Evolutionary conservation across 2,329 filamentous ascomycete genomes (phyloP), one percentile per base, ranked within the genome.

Genomic region (Pseudogymnoascus sp.): DNA sequence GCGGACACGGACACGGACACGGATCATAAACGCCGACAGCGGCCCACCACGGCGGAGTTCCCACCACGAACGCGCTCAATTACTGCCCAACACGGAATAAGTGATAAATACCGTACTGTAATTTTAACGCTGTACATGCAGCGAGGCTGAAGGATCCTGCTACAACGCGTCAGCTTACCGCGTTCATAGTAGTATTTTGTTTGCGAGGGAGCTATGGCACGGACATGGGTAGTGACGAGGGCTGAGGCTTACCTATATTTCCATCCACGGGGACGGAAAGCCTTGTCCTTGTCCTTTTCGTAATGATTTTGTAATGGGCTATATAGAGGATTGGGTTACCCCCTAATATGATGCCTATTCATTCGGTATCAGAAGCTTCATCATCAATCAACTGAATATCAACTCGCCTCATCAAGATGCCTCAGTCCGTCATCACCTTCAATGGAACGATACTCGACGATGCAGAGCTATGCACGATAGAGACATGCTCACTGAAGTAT

Each of bases 401-500:
- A 57, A 13, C 6, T 28, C 28, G 4, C 25, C 51, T 34, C n/a
- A 25, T 13, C 51, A 57, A 57, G n/a, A 57, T 57, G 51, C 2
- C 8, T 31, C 28, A 31, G 28, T 10, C 2, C n/a, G 11, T 57
- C 28, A 11, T 34, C 10, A 57, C 51, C 16, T 57, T 57, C 25
- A 43, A 61, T 10, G 60, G 34, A 28, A 61, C 60, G n/a, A 23
- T 61, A 19, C 34, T 61, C 19, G 16, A 11, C 11, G 39, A 61
- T 28, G n/a, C 14, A 13, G 60, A 43, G 8, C 13, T 13, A 1
- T 69, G 66, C 43, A 67, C 68, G 7, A 41, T 68, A 11, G 57
- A 19, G 21, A 68, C 67, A 41, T 69, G 66, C 62, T 43, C 62
- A 16, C 41, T 69, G 16, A 63, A 39, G 21, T 43, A 51, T 14